Evolutionary conservation across 495 filamentous ascomycete genomes (phyloP).

Genomic region (Clavariopsis aquatica): DNA sequence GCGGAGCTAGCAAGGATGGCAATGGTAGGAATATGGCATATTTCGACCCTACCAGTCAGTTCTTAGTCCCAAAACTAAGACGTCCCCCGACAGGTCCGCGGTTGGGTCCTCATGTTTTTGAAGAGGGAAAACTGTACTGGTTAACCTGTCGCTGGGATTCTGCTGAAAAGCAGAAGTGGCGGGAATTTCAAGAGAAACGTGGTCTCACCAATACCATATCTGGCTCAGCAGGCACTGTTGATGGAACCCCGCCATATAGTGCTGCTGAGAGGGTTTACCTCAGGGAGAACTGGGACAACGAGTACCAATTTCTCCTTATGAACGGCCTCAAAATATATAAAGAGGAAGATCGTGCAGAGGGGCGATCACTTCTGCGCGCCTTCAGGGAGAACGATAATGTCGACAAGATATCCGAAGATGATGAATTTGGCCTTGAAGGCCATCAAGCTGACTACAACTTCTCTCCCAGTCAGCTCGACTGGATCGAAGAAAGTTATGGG

Average conservation of each 20-base stretch:
- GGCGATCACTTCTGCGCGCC: slow-evolving; percentile 33
- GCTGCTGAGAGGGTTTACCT: no score
- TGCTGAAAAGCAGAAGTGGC: neutral
- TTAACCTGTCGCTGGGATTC: slow-evolving; percentile 3
- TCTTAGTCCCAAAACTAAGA: no score
- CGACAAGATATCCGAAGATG: slow-evolving; percentile 22
- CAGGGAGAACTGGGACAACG: no score
- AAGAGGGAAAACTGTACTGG: neutral
- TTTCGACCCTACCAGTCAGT: no score
- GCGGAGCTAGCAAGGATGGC: no score
- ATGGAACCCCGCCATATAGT: no score
- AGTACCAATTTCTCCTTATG: neutral
- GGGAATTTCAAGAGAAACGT: neutral
- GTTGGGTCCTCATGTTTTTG: no score
- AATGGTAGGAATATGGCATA: no score
- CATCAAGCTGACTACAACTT: slow-evolving; percentile 42
- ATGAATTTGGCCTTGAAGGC: slow-evolving; percentile 36
- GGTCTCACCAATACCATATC: neutral
- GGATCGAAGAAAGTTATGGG: slow-evolving; percentile 39
- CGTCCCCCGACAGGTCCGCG: no score
- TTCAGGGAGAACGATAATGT: slow-evolving; percentile 31
- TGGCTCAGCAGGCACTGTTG: no score
- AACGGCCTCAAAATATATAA: slow-evolving; percentile 40
- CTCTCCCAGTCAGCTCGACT: slow-evolving; percentile 33
- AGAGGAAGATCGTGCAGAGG: slow-evolving; percentile 45